Percentiles rank a stretch among this genome's conserved stretches.
These are phyloP conservation scores for Periconia sp. DNA, from an alignment of 2,329 filamentous ascomycete species.

Conservation along the genomic window DNA sequence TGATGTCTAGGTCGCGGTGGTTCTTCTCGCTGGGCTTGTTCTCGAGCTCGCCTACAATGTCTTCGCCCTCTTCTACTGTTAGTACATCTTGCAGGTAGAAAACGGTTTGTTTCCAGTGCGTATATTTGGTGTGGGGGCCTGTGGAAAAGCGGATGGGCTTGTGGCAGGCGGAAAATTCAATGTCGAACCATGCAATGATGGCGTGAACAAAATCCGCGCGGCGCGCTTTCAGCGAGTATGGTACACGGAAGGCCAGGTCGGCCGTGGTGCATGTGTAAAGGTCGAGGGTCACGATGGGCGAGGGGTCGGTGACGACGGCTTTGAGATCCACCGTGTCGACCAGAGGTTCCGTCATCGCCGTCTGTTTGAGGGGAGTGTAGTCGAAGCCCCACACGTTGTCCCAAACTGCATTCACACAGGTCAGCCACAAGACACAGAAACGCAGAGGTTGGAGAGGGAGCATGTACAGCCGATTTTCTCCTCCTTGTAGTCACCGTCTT, in stretches of 20 bases:
- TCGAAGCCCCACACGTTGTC: conserved; percentile 99
- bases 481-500: conserved; percentile 99
- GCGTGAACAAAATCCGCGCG: conserved; percentile 96
- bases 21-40: conserved; percentile 94
- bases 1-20: conserved; percentile 90
- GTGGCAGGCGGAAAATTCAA: conserved; percentile 97
- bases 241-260: conserved; percentile 81
- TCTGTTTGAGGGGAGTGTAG: conserved; percentile 90
- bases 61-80: conserved; percentile 86
- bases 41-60: conserved; percentile 70
- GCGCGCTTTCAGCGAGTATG: conserved; percentile 74
- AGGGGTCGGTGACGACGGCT: conserved; percentile 91
- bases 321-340: conserved; percentile 98
- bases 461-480: conserved; percentile 94
- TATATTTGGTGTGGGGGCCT: conserved; percentile 97
- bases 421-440: background rate
- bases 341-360: conserved; percentile 90
- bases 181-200: conserved; percentile 98
- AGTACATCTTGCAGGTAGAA: conserved; percentile 95
- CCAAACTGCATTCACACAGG: conserved; percentile 69
- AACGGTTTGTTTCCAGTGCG: conserved; percentile 99
- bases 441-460: background rate
- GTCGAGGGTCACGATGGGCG: conserved; percentile 81
- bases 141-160: conserved; percentile 97
- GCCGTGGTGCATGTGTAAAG: conserved; percentile 84